Evolutionary conservation across 2,329 filamentous ascomycete genomes (phyloP), one percentile per base, ranked within the genome.

Genomic region (Cladosporium sp.): DNA sequence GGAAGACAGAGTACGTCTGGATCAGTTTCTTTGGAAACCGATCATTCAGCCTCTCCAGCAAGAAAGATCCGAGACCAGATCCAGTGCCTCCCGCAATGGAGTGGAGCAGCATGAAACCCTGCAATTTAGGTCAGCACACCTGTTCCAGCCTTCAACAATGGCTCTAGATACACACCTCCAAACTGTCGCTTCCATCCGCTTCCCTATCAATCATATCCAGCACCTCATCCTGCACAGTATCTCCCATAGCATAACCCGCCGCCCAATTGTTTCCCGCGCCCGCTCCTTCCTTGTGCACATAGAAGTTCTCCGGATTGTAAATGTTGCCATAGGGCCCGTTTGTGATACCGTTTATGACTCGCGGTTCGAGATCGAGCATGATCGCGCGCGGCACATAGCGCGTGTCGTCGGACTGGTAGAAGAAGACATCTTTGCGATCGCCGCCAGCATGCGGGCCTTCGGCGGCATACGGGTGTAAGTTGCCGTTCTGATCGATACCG

Each of bases 141-240:
- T 28, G 82, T 88, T 53, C 44, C 16, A 22, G 34, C 42, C 43
- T 46, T 53, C 43, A 56, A 49, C 19, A 33, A n/a, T 32, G 9
- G 49, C 37, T 13, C 41, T 37, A 40, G 22, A 14, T 32, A 51
- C 19, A 69, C 87, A 86, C 48, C 77, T 98, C 93, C 3, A 98
- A 79, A 49, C 91, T 96, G 71, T 98, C 93, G 68, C 92, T 97
- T 32, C 95, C 95, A 71, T 98, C 93, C 13, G 95, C 93, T 70
- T 98, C 93, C 56, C 93, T 86, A 68, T 98, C 93, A 65, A 98
- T 95, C 90, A 98, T 98, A 70, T 98, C 95, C 79, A 98, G 89
- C 52, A 98, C 89, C 69, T 98, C 93, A 70, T 98, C 93, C 63
- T 92, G 89, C 16, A 98, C 89, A 42, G 80, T 78, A 70, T 96